These are phyloP conservation scores for Penicillium vulpinum DNA, from an alignment of 2,329 filamentous ascomycete species.

Conservation along the genomic window DNA sequence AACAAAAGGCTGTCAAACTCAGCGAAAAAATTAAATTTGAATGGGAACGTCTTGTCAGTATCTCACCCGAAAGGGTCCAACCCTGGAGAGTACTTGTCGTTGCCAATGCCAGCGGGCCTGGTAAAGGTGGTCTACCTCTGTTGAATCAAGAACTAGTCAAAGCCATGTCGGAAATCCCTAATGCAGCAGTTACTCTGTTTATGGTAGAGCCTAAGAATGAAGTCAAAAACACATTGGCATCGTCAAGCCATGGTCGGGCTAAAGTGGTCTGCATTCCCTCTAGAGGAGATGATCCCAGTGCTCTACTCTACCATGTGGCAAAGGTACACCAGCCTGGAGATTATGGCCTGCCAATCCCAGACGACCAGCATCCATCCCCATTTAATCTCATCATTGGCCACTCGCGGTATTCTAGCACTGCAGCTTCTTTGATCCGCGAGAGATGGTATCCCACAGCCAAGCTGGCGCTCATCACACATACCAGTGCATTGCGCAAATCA, in stretches of 20 bases:
- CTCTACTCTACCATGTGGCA: background rate
- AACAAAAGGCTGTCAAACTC: background rate
- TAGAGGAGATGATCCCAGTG: background rate
- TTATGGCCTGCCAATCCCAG: background rate
- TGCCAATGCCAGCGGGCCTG: background rate
- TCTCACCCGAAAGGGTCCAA: background rate
- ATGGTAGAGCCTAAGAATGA: background rate
- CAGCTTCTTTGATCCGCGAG: background rate
- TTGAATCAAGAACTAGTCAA: slow-evolving; percentile 4
- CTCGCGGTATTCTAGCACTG: slow-evolving; percentile 1
- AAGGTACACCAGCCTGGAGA: slow-evolving; percentile 1
- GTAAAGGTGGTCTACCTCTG: slow-evolving; percentile 1
- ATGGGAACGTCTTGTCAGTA: background rate
- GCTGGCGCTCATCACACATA: slow-evolving; percentile 1
- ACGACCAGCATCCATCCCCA: background rate
- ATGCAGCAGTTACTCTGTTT: background rate
- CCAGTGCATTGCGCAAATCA: background rate
- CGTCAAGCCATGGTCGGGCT: background rate
- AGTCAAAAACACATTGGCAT: background rate
- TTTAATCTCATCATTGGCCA: slow-evolving; percentile 1
- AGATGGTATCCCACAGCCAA: slow-evolving; percentile 3
- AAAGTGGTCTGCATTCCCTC: slow-evolving; percentile 1
- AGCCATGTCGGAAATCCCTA: slow-evolving; percentile 1
- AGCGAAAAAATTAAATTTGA: background rate
- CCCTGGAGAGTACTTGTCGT: background rate